These are phyloP conservation scores for Urochloa ruziziensis DNA, from an alignment of 176 grass and related monocot genomes.

Conservation along the genomic window DNA sequence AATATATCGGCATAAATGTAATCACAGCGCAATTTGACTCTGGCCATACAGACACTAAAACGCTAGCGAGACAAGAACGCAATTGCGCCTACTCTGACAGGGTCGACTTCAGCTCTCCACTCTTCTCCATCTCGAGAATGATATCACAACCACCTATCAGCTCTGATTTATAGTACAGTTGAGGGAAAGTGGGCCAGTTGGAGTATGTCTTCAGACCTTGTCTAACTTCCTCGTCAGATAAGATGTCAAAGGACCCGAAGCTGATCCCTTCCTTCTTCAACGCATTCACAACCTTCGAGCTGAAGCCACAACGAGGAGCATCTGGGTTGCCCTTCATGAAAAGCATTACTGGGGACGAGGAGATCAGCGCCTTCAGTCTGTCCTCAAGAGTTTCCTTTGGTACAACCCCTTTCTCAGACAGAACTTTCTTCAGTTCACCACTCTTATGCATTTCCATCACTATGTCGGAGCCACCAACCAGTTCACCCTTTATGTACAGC, in stretches of 20 bases:
- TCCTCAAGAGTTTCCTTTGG: conserved; percentile 54
- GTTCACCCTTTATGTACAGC: conserved; percentile 84
- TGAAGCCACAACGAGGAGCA: conserved; percentile 74
- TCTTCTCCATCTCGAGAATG: conserved; percentile 74
- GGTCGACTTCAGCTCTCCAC: conserved; percentile 65
- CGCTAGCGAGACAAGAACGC: neutral
- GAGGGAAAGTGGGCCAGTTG: conserved; percentile 93
- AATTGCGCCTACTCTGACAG: conserved; percentile 50
- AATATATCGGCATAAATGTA: conserved; percentile 30
- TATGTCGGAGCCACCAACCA: conserved; percentile 92
- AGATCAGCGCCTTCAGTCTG: conserved; percentile 50
- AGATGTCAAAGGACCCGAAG: conserved; percentile 85
- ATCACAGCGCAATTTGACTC: neutral
- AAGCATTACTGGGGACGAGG: conserved; percentile 68
- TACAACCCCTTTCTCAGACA: conserved; percentile 65
- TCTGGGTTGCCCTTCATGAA: conserved; percentile 97
- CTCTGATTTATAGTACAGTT: conserved; percentile 95
- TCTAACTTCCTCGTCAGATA: conserved; percentile 74
- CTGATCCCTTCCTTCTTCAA: conserved; percentile 64
- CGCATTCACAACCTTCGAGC: conserved; percentile 86
- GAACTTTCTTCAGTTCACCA: conserved; percentile 79
- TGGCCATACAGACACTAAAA: neutral
- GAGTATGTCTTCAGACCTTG: conserved; percentile 87
- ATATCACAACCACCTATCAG: conserved; percentile 92
- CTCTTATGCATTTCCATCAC: conserved; percentile 94